phyloP scores from a whole-genome alignment of 2,329 filamentous ascomycete genomes.

The Paecilomyces fulvus region DNA sequence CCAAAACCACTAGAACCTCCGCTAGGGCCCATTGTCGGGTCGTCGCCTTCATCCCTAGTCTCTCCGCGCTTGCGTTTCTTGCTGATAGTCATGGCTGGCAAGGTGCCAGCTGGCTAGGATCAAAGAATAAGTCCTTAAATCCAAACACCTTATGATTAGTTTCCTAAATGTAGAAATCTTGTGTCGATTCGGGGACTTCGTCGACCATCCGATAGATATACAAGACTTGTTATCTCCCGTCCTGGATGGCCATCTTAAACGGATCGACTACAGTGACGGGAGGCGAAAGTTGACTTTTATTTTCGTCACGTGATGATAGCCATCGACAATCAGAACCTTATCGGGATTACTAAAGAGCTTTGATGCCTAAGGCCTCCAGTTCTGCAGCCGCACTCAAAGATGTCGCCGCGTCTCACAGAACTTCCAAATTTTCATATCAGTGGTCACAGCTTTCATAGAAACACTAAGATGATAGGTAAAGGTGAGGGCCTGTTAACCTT shows the following conservation, averaged over 20 bases:
- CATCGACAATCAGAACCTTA: neutral
- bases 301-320: neutral
- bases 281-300: neutral
- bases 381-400: no score
- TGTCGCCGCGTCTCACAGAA: no score
- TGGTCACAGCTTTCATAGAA: no score
- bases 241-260: neutral
- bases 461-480: no score
- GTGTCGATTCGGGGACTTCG: neutral
- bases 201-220: neutral
- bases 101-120: neutral
- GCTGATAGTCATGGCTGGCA: constrained; percentile 13
- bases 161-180: neutral
- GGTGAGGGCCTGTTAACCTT: no score
- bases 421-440: no score
- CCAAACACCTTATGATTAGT: neutral
- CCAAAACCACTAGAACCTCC: constrained; percentile 15
- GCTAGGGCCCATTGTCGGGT: constrained; percentile 10
- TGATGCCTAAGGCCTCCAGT: no score
- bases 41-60: constrained; percentile 15
- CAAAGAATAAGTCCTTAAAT: neutral
- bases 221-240: neutral
- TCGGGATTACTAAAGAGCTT: no score
- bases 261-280: neutral
- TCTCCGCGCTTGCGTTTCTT: constrained; percentile 27